Conservation (phyloP, 257 asterid genomes). For the Penstemon barbatus region DNA sequence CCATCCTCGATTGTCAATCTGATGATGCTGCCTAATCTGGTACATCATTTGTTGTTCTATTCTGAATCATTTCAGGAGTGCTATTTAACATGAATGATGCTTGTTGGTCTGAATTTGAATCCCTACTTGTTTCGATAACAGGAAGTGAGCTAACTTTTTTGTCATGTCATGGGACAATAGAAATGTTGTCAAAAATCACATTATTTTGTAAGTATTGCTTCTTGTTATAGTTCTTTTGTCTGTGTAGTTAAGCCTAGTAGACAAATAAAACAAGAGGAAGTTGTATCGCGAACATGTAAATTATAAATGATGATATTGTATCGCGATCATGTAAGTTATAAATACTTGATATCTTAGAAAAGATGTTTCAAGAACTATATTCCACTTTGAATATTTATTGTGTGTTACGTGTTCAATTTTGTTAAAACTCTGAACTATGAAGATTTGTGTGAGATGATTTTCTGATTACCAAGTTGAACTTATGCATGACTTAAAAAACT, state of each 20-base stretch:
- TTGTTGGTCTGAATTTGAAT: conserved; percentile 23
- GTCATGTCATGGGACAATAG: conserved; percentile 22
- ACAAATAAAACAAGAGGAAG: conserved; percentile 39
- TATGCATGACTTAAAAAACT: too few species aligned
- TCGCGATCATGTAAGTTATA: not conserved
- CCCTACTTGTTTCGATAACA: conserved; percentile 24
- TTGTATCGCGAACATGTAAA: conserved; percentile 44
- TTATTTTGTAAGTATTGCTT: conserved; percentile 36
- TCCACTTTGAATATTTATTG: too few species aligned
- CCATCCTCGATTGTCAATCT: conserved; percentile 39
- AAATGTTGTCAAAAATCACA: conserved; percentile 28
- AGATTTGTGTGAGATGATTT: too few species aligned
- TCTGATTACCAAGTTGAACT: too few species aligned
- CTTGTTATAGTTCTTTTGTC: conserved; percentile 24
- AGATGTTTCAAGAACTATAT: too few species aligned
- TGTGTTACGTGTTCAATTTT: too few species aligned
- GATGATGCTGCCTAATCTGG: conserved; percentile 38
- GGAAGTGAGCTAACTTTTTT: conserved; percentile 27
- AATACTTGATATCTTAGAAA: too few species aligned
- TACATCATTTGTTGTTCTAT: conserved; percentile 15
- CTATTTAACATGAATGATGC: conserved; percentile 5
- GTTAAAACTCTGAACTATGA: too few species aligned
- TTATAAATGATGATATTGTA: conserved; percentile 24
- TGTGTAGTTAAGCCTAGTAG: conserved; percentile 31
- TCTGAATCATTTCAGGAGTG: conserved; percentile 4